Conservation (phyloP, 192 early-diverging fungal genomes). For the Coemansia umbellata region DNA sequence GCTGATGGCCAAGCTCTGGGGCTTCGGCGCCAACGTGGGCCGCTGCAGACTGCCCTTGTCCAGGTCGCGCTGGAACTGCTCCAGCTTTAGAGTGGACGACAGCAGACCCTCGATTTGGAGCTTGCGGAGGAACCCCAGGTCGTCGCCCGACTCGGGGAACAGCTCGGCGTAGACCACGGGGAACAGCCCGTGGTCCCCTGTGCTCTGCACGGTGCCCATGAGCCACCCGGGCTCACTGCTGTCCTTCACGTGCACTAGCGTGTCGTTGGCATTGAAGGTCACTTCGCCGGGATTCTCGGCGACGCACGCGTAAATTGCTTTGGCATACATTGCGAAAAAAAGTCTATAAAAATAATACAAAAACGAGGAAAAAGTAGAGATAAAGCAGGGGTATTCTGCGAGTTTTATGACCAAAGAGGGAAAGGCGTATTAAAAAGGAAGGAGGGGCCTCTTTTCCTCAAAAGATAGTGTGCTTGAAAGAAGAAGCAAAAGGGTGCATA, state of each 20-base stretch:
- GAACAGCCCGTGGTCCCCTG: constrained; percentile 33
- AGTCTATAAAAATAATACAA: neutral
- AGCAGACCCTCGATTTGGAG: constrained; percentile 20
- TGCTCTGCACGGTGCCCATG: constrained; percentile 20
- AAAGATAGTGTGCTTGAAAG: too few relatives aligned
- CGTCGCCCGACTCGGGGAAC: constrained; percentile 30
- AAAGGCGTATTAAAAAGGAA: neutral
- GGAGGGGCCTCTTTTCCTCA: neutral
- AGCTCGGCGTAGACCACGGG: constrained; percentile 43
- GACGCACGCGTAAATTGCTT: constrained; percentile 38
- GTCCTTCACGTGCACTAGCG: constrained; percentile 9
- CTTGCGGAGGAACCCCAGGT: constrained; percentile 15
- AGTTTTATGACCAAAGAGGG: neutral
- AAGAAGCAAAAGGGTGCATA: too few relatives aligned
- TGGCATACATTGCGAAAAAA: constrained; percentile 25
- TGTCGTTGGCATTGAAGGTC: constrained; percentile 28
- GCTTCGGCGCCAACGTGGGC: neutral
- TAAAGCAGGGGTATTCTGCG: neutral
- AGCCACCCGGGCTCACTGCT: constrained; percentile 43
- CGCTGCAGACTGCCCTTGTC: neutral
- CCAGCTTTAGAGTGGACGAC: constrained; percentile 25
- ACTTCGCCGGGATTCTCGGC: constrained; percentile 45
- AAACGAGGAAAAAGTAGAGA: constrained; percentile 1
- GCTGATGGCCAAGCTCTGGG: neutral
- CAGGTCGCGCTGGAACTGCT: constrained; percentile 12